Percentiles rank a stretch among this genome's conserved stretches.
These are phyloP conservation scores for Casuarina glauca DNA, from an alignment of 306 rosid genomes.

Conservation along the genomic window DNA sequence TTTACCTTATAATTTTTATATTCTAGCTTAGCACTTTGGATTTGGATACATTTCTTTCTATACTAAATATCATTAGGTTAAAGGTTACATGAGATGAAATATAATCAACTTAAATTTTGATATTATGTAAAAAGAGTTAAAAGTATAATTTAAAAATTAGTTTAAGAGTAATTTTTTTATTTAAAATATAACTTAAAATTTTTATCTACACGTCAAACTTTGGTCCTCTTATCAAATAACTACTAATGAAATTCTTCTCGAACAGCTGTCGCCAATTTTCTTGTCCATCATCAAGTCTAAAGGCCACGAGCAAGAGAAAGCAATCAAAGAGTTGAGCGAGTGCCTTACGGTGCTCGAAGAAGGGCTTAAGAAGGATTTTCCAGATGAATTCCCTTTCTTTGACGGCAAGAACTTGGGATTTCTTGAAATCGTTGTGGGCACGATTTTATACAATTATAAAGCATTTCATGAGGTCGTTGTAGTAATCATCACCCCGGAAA, in stretches of 20 bases:
- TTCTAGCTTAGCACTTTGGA: no score
- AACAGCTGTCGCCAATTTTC: conserved; percentile 9
- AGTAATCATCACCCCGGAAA: conserved; percentile 4
- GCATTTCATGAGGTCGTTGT: conserved; percentile 33
- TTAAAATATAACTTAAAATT: no score
- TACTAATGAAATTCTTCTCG: neutral
- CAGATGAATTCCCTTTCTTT: conserved; percentile 17
- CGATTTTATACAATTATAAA: conserved; percentile 26
- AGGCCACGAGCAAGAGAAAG: conserved; percentile 35
- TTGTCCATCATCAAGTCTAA: conserved; percentile 8
- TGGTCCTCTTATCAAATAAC: no score
- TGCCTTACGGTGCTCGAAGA: conserved; percentile 34
- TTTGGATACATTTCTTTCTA: neutral
- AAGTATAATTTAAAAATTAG: no score
- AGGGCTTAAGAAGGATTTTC: conserved; percentile 41
- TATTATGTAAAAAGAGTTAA: no score
- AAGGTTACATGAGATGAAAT: no score
- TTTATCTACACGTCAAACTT: no score
- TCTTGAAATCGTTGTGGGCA: conserved; percentile 42
- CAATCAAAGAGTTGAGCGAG: conserved; percentile 24
- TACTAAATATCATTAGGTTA: no score
- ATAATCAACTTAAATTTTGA: no score
- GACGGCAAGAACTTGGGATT: conserved; percentile 27
- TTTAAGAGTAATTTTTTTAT: no score
- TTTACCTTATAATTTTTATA: no score